Evolutionary conservation across 805 yeast species (phyloP).

Genomic region (Candida arabinofermentans): DNA sequence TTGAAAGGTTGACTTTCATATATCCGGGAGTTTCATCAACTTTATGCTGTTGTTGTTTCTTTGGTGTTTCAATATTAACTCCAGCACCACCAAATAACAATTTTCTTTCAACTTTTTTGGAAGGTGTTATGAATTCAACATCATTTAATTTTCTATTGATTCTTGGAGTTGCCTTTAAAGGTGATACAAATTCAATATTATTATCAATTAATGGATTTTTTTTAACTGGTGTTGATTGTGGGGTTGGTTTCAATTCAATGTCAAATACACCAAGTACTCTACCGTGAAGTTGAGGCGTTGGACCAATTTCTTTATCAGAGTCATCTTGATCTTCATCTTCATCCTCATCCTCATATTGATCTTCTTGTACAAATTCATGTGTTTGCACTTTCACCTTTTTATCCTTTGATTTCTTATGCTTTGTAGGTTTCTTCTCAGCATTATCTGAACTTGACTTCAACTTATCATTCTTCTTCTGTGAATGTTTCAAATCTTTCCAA

Average conservation of each 20-base stretch:
- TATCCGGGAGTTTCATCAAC: conserved; percentile 23
- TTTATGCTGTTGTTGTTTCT: conserved; percentile 1
- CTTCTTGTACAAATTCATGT: background rate
- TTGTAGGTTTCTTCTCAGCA: conserved; percentile 4
- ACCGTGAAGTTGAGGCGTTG: conserved; percentile 85
- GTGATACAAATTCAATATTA: conserved; percentile 1
- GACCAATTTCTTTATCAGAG: conserved; percentile 41
- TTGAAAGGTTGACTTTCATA: conserved; percentile 9
- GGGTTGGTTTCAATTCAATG: conserved; percentile 24
- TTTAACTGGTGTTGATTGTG: conserved; percentile 16
- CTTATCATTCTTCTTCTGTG: background rate
- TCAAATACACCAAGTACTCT: conserved; percentile 73
- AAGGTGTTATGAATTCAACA: conserved; percentile 28
- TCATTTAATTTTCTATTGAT: background rate
- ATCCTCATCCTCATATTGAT: conserved; percentile 3
- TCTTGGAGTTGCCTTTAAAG: background rate
- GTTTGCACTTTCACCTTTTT: background rate
- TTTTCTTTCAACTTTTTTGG: conserved; percentile 22
- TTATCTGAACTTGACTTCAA: conserved; percentile 1
- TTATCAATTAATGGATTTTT: background rate
- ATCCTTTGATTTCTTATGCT: background rate
- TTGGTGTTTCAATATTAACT: conserved; percentile 11
- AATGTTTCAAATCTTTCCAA: conserved; percentile 4
- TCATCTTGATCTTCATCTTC: conserved; percentile 12
- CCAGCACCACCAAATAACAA: conserved; percentile 9